phyloP scores from a whole-genome alignment of 306 rosid genomes.

The Alnus glutinosa region DNA sequence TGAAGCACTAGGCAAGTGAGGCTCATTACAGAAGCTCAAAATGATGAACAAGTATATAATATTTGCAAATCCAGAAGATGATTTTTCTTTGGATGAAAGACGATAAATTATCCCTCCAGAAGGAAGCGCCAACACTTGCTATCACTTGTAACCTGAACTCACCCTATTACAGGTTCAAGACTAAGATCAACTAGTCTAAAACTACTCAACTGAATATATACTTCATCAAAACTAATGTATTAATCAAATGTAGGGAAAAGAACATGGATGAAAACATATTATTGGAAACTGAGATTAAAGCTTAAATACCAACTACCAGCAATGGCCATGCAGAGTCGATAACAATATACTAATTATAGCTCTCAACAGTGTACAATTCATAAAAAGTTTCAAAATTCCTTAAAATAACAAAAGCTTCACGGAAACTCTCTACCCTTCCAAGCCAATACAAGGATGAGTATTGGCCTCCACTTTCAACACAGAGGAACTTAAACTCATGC shows the following conservation, averaged over 20 bases:
- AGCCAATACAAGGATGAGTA: slow-evolving; percentile 69
- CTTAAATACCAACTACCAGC: not conserved
- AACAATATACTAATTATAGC: not conserved
- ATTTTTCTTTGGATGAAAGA: not conserved
- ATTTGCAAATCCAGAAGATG: not conserved
- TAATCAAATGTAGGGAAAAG: not conserved
- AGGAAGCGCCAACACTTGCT: not conserved
- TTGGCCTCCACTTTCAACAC: slow-evolving; percentile 59
- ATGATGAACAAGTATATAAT: not conserved
- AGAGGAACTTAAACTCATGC: slow-evolving; percentile 82
- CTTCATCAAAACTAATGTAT: not conserved
- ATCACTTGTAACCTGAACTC: not conserved
- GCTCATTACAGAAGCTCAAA: not conserved
- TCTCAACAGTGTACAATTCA: not conserved
- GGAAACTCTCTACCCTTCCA: slow-evolving; percentile 67
- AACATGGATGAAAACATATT: not conserved
- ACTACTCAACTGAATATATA: not conserved
- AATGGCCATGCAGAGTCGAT: not conserved
- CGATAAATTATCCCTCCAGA: not conserved
- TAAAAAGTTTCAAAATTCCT: not conserved
- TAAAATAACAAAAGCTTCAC: not conserved
- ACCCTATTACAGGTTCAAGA: not conserved
- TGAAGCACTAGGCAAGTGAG: slow-evolving; percentile 1
- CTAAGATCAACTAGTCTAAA: not conserved
- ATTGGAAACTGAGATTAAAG: not conserved